phyloP scores from a whole-genome alignment of 352 stramenopile genomes.

The Globisporangium alternatum region DNA sequence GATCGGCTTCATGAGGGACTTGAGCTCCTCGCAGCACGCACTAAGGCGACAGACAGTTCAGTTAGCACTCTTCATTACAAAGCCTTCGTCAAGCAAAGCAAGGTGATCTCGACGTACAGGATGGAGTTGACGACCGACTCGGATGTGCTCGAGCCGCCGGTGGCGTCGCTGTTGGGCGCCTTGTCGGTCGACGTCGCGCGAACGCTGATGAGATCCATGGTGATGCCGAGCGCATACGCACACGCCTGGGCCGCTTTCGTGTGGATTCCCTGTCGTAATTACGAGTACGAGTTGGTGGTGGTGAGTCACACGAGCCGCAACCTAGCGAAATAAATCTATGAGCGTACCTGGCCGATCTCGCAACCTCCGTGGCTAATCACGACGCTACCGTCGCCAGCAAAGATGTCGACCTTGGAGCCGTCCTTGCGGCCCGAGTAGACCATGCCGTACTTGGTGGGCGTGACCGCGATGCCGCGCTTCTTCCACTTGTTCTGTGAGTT shows the following conservation, averaged over 20 bases:
- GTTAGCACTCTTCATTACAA: background rate
- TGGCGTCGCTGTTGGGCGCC: conserved; percentile 42
- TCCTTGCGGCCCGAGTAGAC: conserved; percentile 81
- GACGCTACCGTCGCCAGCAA: conserved; percentile 89
- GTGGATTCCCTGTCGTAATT: conserved; percentile 43
- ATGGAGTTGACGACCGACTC: conserved; percentile 43
- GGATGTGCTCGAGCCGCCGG: conserved; percentile 53
- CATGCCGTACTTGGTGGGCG: conserved; percentile 94
- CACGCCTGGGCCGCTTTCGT: conserved; percentile 63
- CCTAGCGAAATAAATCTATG: background rate
- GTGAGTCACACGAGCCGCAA: background rate
- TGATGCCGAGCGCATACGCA: conserved; percentile 40
- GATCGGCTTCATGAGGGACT: conserved; percentile 31
- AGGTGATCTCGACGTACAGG: conserved; percentile 18
- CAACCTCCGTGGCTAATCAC: conserved; percentile 94
- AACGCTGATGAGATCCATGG: conserved; percentile 38
- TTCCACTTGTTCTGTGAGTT: conserved; percentile 90
- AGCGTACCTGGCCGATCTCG: conserved; percentile 95
- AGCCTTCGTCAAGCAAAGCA: background rate
- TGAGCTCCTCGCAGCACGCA: conserved; percentile 42
- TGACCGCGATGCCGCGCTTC: conserved; percentile 88
- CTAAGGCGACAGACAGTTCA: conserved; percentile 8
- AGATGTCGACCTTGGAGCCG: conserved; percentile 39
- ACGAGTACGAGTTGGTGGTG: background rate
- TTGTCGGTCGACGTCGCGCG: conserved; percentile 47